Conservation (phyloP, 768 basidiomycete genomes). For the Auricularia sp. region DNA sequence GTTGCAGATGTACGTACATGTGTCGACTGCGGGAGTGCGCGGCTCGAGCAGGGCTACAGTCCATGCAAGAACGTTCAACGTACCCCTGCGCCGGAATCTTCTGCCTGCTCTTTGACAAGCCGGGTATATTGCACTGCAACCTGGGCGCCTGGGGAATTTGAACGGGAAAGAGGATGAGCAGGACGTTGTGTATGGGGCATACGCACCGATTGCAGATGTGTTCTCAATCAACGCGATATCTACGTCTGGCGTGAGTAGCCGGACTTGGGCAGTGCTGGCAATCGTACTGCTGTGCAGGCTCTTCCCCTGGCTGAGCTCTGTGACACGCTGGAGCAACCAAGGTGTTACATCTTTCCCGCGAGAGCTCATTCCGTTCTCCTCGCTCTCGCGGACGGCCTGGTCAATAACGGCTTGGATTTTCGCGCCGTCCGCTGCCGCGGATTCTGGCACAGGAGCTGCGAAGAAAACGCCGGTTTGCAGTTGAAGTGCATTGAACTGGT, state of each 20-base stretch:
- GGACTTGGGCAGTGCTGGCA: conserved; percentile 4
- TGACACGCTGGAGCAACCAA: conserved; percentile 79
- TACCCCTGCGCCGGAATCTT: too few species aligned
- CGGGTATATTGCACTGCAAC: conserved; percentile 70
- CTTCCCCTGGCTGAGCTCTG: conserved; percentile 65
- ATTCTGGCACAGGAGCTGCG: conserved; percentile 80
- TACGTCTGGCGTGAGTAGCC: conserved; percentile 7
- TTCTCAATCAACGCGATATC: conserved; percentile 88
- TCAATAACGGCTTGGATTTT: conserved; percentile 69
- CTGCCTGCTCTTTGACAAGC: conserved; percentile 18
- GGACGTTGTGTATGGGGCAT: too few species aligned
- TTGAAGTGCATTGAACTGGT: conserved; percentile 51
- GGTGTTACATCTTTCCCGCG: conserved; percentile 89
- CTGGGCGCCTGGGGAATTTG: conserved; percentile 45
- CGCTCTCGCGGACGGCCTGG: conserved; percentile 75
- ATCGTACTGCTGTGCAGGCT: conserved; percentile 62
- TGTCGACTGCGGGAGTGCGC: too few species aligned
- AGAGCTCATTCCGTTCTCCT: conserved; percentile 65
- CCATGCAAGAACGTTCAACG: too few species aligned
- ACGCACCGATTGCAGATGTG: conserved; percentile 70
- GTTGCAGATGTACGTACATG: neutral
- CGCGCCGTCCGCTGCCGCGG: conserved; percentile 56
- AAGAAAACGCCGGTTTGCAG: conserved; percentile 72
- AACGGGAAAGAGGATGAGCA: neutral
- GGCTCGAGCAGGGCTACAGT: too few species aligned